Conservation (phyloP, 2,329 filamentous ascomycete genomes). For the Sporothrix pallida region DNA sequence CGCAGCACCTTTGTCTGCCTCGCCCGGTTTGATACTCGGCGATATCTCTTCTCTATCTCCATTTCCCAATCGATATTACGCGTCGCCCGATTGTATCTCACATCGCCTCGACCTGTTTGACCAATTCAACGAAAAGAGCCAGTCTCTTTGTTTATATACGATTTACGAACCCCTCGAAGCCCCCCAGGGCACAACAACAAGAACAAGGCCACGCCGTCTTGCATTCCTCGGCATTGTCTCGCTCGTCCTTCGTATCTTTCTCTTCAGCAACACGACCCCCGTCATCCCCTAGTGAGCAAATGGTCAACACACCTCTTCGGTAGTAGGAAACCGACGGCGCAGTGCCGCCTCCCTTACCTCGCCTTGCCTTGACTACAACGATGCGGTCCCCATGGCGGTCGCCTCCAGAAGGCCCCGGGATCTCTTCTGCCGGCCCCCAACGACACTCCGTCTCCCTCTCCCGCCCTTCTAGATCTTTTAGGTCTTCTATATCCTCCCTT, state of each 20-base stretch:
- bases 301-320: slow-evolving; percentile 16
- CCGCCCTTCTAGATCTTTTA: neutral
- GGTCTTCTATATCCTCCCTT: neutral
- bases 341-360: slow-evolving; percentile 3
- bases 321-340: neutral
- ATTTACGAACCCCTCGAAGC: neutral
- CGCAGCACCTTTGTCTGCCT: neutral
- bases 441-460: slow-evolving; percentile 8
- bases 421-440: neutral
- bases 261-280: neutral
- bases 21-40: neutral
- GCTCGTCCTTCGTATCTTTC: neutral
- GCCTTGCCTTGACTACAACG: neutral
- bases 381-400: slow-evolving; percentile 30
- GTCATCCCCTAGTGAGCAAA: neutral
- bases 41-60: neutral
- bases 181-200: neutral
- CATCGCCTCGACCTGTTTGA: neutral
- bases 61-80: neutral
- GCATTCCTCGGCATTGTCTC: neutral
- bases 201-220: neutral
- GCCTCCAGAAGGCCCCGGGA: neutral
- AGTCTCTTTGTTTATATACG: neutral
- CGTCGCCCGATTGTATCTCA: neutral
- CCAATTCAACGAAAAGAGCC: neutral